Evolutionary conservation across 2,329 filamentous ascomycete species (phyloP).

Genomic region (Sporothrix brunneoviolacea): DNA sequence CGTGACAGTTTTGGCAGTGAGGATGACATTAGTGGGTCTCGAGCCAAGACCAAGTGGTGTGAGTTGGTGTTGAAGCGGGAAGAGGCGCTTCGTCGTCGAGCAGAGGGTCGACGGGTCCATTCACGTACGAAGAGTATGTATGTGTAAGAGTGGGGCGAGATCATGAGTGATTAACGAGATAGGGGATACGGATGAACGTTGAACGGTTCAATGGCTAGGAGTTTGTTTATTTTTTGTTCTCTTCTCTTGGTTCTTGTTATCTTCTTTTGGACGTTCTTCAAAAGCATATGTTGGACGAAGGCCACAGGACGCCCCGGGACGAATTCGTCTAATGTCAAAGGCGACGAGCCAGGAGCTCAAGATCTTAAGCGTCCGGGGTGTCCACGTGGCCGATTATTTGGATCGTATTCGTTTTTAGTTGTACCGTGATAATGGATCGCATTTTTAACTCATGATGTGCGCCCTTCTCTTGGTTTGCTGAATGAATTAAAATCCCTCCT

Average conservation of each 20-base stretch:
- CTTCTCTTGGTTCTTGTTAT: conserved; percentile 16
- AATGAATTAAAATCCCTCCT: too few species aligned
- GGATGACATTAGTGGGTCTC: conserved; percentile 35
- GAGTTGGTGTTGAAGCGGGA: conserved; percentile 60
- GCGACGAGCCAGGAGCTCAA: conserved; percentile 15
- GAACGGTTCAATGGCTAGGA: conserved; percentile 11
- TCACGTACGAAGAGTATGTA: conserved; percentile 54
- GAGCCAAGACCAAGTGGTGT: conserved; percentile 56
- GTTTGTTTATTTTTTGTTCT: conserved; percentile 11
- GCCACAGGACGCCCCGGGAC: conserved; percentile 4
- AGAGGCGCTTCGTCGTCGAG: conserved; percentile 49
- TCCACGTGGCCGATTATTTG: conserved; percentile 12
- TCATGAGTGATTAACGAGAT: neutral
- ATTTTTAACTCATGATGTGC: neutral
- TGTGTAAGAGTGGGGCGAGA: conserved; percentile 28
- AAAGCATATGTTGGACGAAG: conserved; percentile 7
- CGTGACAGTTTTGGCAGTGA: conserved; percentile 39
- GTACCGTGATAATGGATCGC: conserved; percentile 9
- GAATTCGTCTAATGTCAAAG: conserved; percentile 8
- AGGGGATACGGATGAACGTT: neutral
- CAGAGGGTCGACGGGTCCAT: conserved; percentile 46
- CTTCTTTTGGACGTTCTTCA: conserved; percentile 8
- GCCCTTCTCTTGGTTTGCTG: too few species aligned
- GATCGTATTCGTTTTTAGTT: conserved; percentile 14
- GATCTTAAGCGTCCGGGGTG: conserved; percentile 3